Base-by-base conservation (phyloP, 768 basidiomycete genomes). In the Lactarius hengduanensis region DNA sequence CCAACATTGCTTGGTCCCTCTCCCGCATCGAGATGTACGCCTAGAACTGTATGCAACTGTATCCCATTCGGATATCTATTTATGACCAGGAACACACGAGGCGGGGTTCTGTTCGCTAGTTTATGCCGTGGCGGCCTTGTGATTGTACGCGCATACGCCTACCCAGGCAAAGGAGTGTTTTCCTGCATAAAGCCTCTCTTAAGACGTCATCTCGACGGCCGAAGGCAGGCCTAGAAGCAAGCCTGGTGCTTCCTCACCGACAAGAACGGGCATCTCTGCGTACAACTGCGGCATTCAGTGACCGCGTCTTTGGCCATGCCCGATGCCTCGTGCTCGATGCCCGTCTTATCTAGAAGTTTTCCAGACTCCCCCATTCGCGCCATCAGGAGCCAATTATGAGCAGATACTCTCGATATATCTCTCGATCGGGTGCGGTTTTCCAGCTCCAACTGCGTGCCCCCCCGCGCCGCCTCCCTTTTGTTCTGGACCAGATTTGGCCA, bases 131-230 rank as follows among this genome's bases (percentile, higher is more conserved):
- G 22, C 26, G 26, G 3, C 50, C 30, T 56, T 56, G 41, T 59
- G 59, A 59, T 41, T n/a, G 3, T 43, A 43, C 38, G 41, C 41
- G 36, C 36, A 13, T 9, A 11, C 55, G 20, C 18, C 28, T 28
- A 43, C 58, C 9, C 58, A 8, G 28, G 16, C 15, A 59, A 59
- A 45, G 32, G 32, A 56, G 18, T 56, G 32, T 56, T 56, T 56
- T 16, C 20, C 28, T 30, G 45, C 26, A 26, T 18, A 59, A 43
- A 30, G 11, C 18, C 18, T 30, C 18, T n/a, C 18, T 20, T 28
- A 59, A 43, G 59, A 59, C 59, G 41, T 59, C 59, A 59, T 59
- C 41, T 59, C 10, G 59, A 45, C 59, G 40, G 30, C 40, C 4
- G 20, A 45, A 43, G 55, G 8, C 30, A n/a, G 53, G 55, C 30